phyloP scores from a whole-genome alignment of 495 filamentous ascomycete genomes.

The Xylaria grammica region DNA sequence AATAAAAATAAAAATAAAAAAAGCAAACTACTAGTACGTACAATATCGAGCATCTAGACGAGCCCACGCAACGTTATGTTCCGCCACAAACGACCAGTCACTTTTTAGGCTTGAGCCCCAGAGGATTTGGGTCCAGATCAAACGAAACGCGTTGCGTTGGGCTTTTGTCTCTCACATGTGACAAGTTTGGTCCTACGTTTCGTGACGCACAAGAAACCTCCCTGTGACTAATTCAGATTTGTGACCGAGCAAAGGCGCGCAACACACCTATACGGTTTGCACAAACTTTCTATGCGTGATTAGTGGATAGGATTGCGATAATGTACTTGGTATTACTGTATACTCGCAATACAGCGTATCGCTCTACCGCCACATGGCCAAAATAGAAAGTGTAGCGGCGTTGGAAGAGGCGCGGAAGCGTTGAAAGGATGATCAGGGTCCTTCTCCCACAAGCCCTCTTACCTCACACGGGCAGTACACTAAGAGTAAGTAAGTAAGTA shows the following conservation, averaged over 20 bases:
- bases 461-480: too few species aligned
- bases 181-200: constrained; percentile 19
- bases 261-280: constrained; percentile 9
- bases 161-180: background rate
- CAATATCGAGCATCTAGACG: constrained; percentile 5
- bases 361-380: background rate
- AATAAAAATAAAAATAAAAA: background rate
- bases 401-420: background rate
- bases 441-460: constrained; percentile 14
- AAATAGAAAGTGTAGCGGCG: background rate
- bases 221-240: background rate
- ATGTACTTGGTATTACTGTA: background rate
- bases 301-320: background rate
- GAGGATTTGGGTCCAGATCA: constrained; percentile 10
- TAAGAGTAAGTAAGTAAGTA: too few species aligned
- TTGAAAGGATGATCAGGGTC: constrained; percentile 16
- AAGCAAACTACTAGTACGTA: background rate
- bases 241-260: background rate
- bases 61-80: background rate
- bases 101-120: background rate
- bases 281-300: background rate
- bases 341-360: background rate
- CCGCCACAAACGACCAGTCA: constrained; percentile 9
- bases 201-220: constrained; percentile 1
- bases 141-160: constrained; percentile 13